These are phyloP conservation scores for Debaryomyces singareniensis DNA, from an alignment of 1,139 yeast genomes.

Conservation along the genomic window DNA sequence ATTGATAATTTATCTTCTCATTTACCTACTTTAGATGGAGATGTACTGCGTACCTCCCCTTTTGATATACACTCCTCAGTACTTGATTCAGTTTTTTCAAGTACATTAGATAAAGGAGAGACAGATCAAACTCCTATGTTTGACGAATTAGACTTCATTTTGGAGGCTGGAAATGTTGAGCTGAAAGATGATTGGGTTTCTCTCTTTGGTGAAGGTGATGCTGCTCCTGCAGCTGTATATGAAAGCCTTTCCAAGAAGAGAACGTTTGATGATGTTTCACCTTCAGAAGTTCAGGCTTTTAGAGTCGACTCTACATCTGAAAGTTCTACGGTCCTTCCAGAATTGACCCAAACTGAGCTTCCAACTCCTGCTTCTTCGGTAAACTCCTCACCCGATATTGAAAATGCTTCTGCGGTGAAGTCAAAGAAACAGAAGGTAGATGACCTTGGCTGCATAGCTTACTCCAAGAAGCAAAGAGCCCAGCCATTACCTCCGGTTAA, in stretches of 20 bases:
- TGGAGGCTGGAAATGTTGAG: conserved; percentile 41
- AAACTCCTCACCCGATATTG: conserved; percentile 24
- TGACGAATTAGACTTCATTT: conserved; percentile 44
- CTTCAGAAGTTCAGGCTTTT: not conserved
- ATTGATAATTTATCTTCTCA: conserved; percentile 13
- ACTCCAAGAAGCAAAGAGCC: conserved; percentile 55
- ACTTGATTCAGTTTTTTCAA: conserved; percentile 56
- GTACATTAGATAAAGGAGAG: conserved; percentile 35
- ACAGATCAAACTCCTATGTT: conserved; percentile 53
- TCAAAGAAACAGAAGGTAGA: conserved; percentile 32
- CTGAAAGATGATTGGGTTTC: conserved; percentile 56
- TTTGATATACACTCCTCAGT: conserved; percentile 52
- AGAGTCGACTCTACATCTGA: conserved; percentile 1
- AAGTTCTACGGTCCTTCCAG: not conserved
- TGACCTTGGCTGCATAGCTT: conserved; percentile 57
- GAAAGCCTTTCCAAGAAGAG: conserved; percentile 12
- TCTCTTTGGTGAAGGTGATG: conserved; percentile 40
- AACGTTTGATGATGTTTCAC: conserved; percentile 21
- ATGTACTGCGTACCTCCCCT: conserved; percentile 22
- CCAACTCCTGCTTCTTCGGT: conserved; percentile 22
- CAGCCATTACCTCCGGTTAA: conserved; percentile 64
- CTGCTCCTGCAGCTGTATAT: conserved; percentile 12
- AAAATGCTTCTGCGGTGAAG: conserved; percentile 6
- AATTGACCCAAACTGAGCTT: conserved; percentile 14
- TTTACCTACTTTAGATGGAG: conserved; percentile 11